These are phyloP conservation scores for Quercus glauca DNA, from an alignment of 306 rosid genomes.

Conservation along the genomic window DNA sequence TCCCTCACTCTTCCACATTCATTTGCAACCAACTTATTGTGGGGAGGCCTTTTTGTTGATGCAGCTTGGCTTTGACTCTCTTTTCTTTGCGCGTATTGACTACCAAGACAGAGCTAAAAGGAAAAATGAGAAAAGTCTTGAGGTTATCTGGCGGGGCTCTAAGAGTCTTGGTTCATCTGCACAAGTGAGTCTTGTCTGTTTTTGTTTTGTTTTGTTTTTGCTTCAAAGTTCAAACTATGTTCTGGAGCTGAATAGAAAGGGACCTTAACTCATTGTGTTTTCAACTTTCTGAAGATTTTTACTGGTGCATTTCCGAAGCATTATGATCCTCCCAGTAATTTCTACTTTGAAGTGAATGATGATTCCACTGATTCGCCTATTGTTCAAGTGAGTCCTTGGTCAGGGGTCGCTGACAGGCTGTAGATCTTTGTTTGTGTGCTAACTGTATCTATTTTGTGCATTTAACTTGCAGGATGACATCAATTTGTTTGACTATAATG, in stretches of 20 bases:
- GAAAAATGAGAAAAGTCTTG: conserved; percentile 64
- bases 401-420: too few relatives aligned
- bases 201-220: too few relatives aligned
- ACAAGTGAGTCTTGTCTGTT: conserved; percentile 37
- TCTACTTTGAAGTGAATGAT: conserved; percentile 59
- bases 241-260: not conserved
- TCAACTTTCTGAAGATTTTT: conserved; percentile 35
- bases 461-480: conserved; percentile 37
- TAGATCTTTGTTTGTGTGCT: too few relatives aligned
- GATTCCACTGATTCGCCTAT: conserved; percentile 20
- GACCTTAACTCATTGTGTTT: not conserved
- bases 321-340: conserved; percentile 50
- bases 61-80: conserved; percentile 73
- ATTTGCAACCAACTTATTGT: not conserved
- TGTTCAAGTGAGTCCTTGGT: conserved; percentile 34
- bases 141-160: conserved; percentile 81
- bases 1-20: not conserved
- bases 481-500: conserved; percentile 49
- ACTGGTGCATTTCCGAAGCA: conserved; percentile 51
- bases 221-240: not conserved
- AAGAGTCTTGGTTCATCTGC: conserved; percentile 71
- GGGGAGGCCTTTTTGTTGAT: not conserved
- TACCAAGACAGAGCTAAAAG: conserved; percentile 80
- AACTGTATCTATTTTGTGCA: not conserved
- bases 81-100: conserved; percentile 75